A percentile compares a stretch with the other conserved stretches of the same genome.
Conservation (phyloP, 2,329 filamentous ascomycete genomes). For the Sporothrix phasma region DNA sequence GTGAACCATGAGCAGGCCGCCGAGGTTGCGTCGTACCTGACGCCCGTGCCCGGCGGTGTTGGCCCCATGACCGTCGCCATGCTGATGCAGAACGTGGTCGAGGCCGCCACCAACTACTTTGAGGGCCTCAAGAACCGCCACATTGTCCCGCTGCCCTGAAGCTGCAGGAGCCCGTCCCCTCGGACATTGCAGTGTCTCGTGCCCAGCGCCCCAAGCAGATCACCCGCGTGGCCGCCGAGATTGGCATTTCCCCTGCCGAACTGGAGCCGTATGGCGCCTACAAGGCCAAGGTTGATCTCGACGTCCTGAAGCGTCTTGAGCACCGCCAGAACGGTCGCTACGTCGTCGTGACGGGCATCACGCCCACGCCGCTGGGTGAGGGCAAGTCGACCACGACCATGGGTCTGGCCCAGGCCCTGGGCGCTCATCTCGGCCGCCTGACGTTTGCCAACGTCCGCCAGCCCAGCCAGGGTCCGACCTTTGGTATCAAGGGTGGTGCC, state of each 20-base stretch:
- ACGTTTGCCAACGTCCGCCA: constrained; percentile 96
- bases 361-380: constrained; percentile 90
- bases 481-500: constrained; percentile 97
- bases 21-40: constrained; percentile 84
- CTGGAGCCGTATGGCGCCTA: constrained; percentile 89
- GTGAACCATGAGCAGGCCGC: constrained; percentile 82
- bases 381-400: constrained; percentile 98
- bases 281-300: constrained; percentile 90
- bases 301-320: constrained; percentile 68
- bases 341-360: constrained; percentile 89
- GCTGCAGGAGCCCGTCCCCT: constrained; percentile 73
- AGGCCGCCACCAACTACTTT: constrained; percentile 71
- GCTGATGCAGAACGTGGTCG: constrained; percentile 90
- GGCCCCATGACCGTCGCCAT: constrained; percentile 99
- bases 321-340: constrained; percentile 87
- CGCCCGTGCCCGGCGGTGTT: constrained; percentile 90
- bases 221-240: constrained; percentile 69
- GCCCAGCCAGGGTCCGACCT: constrained; percentile 93
- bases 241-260: constrained; percentile 81
- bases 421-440: constrained; percentile 76
- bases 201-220: constrained; percentile 88
- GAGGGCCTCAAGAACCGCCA: constrained; percentile 71
- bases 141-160: constrained; percentile 74
- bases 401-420: constrained; percentile 85
- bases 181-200: constrained; percentile 86